A percentile compares a stretch with the other conserved stretches of the same genome.
Evolutionary conservation across 1,284 basidiomycete genomes (phyloP).

Genomic region (Fistulina hepatica): DNA sequence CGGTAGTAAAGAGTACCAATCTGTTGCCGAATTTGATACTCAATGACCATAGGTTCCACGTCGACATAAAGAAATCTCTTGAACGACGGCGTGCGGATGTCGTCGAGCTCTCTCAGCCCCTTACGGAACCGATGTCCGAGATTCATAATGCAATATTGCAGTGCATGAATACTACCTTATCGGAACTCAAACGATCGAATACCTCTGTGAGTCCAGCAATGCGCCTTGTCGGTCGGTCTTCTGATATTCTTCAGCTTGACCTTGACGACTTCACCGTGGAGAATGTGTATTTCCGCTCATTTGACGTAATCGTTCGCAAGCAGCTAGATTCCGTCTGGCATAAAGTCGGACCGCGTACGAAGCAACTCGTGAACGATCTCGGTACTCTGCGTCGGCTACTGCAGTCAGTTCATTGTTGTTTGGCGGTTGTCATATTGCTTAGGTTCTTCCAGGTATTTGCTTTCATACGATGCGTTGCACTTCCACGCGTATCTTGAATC

Average conservation of each 20-base stretch:
- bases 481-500: conserved; percentile 93
- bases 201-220: conserved; percentile 46
- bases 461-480: conserved; percentile 85
- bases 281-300: conserved; percentile 90
- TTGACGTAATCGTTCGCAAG: conserved; percentile 82
- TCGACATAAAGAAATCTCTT: conserved; percentile 70
- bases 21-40: not conserved
- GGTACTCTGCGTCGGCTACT: conserved; percentile 79
- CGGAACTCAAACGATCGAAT: conserved; percentile 86
- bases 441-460: conserved; percentile 51
- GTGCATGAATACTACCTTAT: conserved; percentile 87
- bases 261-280: conserved; percentile 90
- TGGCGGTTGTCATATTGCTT: too few relatives aligned
- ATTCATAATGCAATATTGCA: conserved; percentile 92
- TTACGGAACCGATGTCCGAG: conserved; percentile 80
- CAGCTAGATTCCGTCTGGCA: conserved; percentile 96
- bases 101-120: conserved; percentile 80
- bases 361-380: conserved; percentile 85
- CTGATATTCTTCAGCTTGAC: conserved; percentile 55
- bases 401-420: conserved; percentile 43
- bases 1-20: conserved; percentile 40
- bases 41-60: conserved; percentile 63
- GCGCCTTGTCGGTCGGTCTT: not conserved
- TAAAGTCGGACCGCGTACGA: conserved; percentile 85
- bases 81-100: conserved; percentile 83